Evolutionary conservation across 805 yeast genomes (phyloP), one percentile per base, ranked within the genome.

Genomic region (Spathaspora hagerdaliae): DNA sequence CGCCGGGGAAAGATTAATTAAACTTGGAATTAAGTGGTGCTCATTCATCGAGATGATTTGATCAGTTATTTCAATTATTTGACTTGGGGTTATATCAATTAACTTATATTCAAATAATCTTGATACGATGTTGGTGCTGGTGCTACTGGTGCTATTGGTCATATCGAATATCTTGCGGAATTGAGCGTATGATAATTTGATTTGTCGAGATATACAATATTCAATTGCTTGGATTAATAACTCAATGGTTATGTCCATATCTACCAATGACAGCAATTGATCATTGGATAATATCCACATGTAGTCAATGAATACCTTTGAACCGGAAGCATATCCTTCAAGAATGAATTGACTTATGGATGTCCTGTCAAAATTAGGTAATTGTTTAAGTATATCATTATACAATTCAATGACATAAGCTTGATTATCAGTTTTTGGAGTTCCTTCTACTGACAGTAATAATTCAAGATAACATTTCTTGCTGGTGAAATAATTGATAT

Each of bases 251-350:
- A n/a, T n/a, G n/a, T 14, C 26, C 7, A 6, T 32, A 12, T 32
- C 13, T 7, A 43, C 27, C 24, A 46, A 31, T 29, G 7, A 13
- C n/a, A 2, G 32, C 37, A 31, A 51, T 45, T 63, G 62, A 2
- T 49, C 54, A 29, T 55, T 53, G 7, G 32, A 27, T 36, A 48
- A 19, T 11, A 43, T 36, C 51, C 51, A 48, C 29, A 43, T 36
- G 11, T 43, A 38, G 8, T 24, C 24, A 13, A 11, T 36, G 7
- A 41, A 41, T 10, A 31, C 13, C 9, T 19, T 33, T 27, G 35
- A 13, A 29, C 13, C 38, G 14, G 24, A 15, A 2, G 7, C n/a
- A 9, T 27, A 43, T 31, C 31, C 24, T 3, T 34, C 31, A 24
- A 35, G 35, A 10, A 46, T 27, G 27, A 26, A 43, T 27, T 31